Conservation (phyloP, 2,329 filamentous ascomycete genomes). For the Didymella exigua region DNA sequence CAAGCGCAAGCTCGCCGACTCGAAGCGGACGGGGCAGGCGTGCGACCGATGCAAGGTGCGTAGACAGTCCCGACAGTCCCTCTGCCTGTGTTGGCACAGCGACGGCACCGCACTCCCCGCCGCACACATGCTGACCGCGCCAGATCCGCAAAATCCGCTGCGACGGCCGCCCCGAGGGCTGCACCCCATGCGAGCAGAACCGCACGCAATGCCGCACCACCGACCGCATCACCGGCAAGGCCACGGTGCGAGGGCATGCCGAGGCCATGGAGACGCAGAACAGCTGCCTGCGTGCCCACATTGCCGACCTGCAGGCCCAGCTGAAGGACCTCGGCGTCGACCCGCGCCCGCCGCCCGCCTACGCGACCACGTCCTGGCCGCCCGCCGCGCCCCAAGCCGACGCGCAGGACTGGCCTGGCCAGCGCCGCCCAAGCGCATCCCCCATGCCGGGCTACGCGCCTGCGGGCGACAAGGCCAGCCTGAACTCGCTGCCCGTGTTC, state of each 20-base stretch:
- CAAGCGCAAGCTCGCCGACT: constrained; percentile 60
- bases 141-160: constrained; percentile 86
- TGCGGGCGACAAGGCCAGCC: constrained; percentile 23
- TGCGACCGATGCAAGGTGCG: constrained; percentile 85
- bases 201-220: constrained; percentile 82
- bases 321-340: constrained; percentile 67
- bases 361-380: constrained; percentile 44
- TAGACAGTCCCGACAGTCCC: no score
- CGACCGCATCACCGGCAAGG: constrained; percentile 82
- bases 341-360: constrained; percentile 56
- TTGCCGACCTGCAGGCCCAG: constrained; percentile 71
- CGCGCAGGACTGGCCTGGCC: constrained; percentile 30
- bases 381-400: constrained; percentile 21
- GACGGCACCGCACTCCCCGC: neutral
- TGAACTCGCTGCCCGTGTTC: constrained; percentile 52
- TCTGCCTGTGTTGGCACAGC: neutral
- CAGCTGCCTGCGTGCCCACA: constrained; percentile 67
- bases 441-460: constrained; percentile 36
- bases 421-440: constrained; percentile 31
- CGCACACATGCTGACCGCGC: constrained; percentile 10
- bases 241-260: constrained; percentile 77
- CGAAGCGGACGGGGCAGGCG: constrained; percentile 76
- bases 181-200: constrained; percentile 79
- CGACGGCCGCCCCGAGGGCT: constrained; percentile 79
- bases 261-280: constrained; percentile 77